Evolutionary conservation across 2,329 filamentous ascomycete genomes (phyloP).

Genomic region (Diplocarpon mali): DNA sequence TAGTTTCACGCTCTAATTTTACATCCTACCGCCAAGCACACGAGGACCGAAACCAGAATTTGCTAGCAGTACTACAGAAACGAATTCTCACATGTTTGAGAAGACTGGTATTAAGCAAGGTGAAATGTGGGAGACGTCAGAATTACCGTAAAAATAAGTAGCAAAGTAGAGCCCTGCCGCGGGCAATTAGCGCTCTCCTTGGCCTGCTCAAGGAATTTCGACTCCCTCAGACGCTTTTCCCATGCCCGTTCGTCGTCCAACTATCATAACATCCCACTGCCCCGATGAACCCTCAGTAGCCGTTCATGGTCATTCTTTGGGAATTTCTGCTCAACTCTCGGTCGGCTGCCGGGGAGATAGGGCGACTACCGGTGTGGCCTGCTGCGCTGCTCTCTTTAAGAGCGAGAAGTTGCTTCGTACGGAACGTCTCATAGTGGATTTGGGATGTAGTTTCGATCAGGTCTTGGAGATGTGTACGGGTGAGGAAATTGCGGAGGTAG

Average conservation of each 20-base stretch:
- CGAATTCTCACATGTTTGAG: constrained; percentile 23
- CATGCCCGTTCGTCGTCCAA: constrained; percentile 9
- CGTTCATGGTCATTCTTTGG: constrained; percentile 97
- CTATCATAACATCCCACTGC: constrained; percentile 23
- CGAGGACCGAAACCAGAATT: constrained; percentile 11
- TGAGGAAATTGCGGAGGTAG: constrained; percentile 96
- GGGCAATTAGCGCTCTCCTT: constrained; percentile 22
- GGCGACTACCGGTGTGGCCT: constrained; percentile 62
- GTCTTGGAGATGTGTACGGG: constrained; percentile 95
- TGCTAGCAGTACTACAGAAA: constrained; percentile 23
- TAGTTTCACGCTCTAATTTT: constrained; percentile 11
- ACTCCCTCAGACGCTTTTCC: no score
- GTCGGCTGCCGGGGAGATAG: constrained; percentile 91
- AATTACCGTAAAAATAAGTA: constrained; percentile 17
- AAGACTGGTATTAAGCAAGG: constrained; percentile 29
- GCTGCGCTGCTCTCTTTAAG: constrained; percentile 96
- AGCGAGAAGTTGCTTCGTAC: constrained; percentile 94
- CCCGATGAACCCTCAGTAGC: constrained; percentile 54
- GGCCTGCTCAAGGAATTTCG: constrained; percentile 20
- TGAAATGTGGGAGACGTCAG: constrained; percentile 25
- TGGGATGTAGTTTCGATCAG: constrained; percentile 98
- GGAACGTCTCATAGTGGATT: constrained; percentile 99
- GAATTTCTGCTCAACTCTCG: constrained; percentile 94
- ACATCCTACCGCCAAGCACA: constrained; percentile 10
- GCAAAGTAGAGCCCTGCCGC: constrained; percentile 22